These are phyloP conservation scores for Parietaria judaica DNA, from an alignment of 306 rosid species.

Conservation along the genomic window DNA sequence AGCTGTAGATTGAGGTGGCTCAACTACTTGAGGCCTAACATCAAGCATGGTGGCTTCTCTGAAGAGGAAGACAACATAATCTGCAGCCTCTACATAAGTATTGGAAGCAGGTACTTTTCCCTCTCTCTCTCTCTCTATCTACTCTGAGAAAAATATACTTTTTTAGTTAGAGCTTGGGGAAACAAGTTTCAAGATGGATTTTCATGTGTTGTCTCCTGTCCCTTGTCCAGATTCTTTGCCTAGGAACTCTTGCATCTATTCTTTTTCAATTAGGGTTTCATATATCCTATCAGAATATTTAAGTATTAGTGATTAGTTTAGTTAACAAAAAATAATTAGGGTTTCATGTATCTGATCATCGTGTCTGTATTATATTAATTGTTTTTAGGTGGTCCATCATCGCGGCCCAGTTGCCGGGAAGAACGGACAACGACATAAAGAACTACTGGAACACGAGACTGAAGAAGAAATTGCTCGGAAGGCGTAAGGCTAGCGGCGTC, in stretches of 20 bases:
- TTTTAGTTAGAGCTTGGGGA: neutral
- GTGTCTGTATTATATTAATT: slow-evolving; percentile 10
- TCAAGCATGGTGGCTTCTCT: slow-evolving; percentile 97
- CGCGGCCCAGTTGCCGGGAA: slow-evolving; percentile 97
- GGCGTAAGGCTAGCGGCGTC: slow-evolving; percentile 38
- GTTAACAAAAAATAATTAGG: neutral
- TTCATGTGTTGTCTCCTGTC: slow-evolving; percentile 41
- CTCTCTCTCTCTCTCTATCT: slow-evolving; percentile 5
- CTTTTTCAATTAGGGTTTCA: slow-evolving; percentile 1
- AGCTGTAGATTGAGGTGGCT: slow-evolving; percentile 95
- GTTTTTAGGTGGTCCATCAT: slow-evolving; percentile 87
- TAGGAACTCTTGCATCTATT: neutral
- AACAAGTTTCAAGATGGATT: slow-evolving; percentile 21
- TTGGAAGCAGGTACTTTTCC: slow-evolving; percentile 84
- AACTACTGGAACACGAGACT: slow-evolving; percentile 94
- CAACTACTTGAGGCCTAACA: slow-evolving; percentile 89
- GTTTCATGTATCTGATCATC: neutral
- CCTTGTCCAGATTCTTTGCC: slow-evolving; percentile 31
- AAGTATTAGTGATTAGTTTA: no score
- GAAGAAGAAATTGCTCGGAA: slow-evolving; percentile 88
- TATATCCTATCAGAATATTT: neutral
- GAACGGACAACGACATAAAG: slow-evolving; percentile 95
- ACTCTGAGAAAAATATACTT: neutral
- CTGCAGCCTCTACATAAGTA: slow-evolving; percentile 92
- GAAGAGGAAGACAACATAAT: slow-evolving; percentile 98